Conservation (phyloP, 1,284 basidiomycete genomes). For the Leccinum pachyderme region DNA sequence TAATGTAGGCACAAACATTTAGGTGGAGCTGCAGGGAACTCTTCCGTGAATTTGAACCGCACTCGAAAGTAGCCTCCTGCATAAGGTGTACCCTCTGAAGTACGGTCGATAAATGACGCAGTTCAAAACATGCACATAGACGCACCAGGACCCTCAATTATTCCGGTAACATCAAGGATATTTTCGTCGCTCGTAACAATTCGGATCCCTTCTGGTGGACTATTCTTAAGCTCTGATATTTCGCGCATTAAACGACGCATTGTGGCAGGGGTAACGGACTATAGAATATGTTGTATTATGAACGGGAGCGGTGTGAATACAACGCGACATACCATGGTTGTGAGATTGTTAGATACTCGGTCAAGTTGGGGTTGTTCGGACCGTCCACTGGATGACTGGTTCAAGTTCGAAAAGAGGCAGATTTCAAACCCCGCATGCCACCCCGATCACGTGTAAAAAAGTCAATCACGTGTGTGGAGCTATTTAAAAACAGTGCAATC, state of each 20-base stretch:
- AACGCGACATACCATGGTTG: conserved; percentile 26
- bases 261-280: conserved; percentile 51
- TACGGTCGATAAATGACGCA: conserved; percentile 16
- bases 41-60: conserved; percentile 83
- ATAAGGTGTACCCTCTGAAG: conserved; percentile 84
- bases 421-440: conserved; percentile 33
- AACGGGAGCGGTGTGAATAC: not conserved
- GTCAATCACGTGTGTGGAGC: conserved; percentile 27
- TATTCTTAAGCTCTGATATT: conserved; percentile 72
- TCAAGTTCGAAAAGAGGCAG: conserved; percentile 23
- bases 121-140: conserved; percentile 10
- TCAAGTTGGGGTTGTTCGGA: conserved; percentile 12
- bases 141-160: conserved; percentile 79
- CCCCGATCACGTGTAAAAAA: conserved; percentile 29
- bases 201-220: conserved; percentile 86
- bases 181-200: conserved; percentile 82
- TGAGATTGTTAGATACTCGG: conserved; percentile 4
- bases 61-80: conserved; percentile 89
- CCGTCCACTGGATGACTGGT: conserved; percentile 15
- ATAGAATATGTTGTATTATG: not conserved
- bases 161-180: conserved; percentile 76
- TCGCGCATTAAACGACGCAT: conserved; percentile 83
- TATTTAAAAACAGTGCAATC: too few relatives aligned
- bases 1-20: conserved; percentile 66
- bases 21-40: conserved; percentile 88